Percentiles rank a stretch among this genome's conserved stretches.
Evolutionary conservation across 805 yeast species (phyloP).

Genomic region (Teunomyces atbi): DNA sequence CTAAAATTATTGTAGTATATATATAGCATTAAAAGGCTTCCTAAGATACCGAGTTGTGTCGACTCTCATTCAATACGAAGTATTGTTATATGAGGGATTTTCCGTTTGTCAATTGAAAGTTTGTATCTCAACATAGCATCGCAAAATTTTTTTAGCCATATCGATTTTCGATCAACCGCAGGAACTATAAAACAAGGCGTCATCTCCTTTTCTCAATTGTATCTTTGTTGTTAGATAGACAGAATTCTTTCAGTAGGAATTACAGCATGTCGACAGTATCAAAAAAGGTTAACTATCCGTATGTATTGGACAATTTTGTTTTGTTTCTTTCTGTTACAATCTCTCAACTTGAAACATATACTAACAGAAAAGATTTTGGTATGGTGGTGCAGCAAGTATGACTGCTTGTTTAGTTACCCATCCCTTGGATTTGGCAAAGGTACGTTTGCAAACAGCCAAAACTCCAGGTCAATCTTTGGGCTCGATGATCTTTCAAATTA

Average conservation of each 20-base stretch:
- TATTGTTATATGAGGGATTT: neutral
- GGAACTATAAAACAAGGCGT: neutral
- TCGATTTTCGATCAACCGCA: neutral
- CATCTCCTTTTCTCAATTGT: neutral
- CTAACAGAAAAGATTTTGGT: slow-evolving; percentile 47
- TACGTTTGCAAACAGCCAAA: slow-evolving; percentile 76
- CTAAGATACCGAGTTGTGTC: neutral
- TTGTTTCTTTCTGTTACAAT: neutral
- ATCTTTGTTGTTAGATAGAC: neutral
- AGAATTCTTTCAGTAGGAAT: neutral
- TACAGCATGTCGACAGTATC: neutral
- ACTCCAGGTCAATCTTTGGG: slow-evolving; percentile 62
- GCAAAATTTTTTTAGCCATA: neutral
- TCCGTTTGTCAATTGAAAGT: no score
- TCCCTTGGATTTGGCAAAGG: slow-evolving; percentile 85
- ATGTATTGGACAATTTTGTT: slow-evolving; percentile 5
- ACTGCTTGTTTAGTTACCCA: slow-evolving; percentile 69
- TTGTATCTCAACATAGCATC: neutral
- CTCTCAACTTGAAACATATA: neutral
- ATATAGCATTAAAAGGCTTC: neutral
- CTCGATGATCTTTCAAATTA: slow-evolving; percentile 58
- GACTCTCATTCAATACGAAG: neutral
- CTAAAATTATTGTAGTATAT: neutral
- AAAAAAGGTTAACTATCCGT: slow-evolving; percentile 14
- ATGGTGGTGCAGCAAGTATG: slow-evolving; percentile 69